These are phyloP conservation scores for Trichosporon coremiiforme DNA, from an alignment of 1,284 basidiomycete genomes.

Conservation along the genomic window DNA sequence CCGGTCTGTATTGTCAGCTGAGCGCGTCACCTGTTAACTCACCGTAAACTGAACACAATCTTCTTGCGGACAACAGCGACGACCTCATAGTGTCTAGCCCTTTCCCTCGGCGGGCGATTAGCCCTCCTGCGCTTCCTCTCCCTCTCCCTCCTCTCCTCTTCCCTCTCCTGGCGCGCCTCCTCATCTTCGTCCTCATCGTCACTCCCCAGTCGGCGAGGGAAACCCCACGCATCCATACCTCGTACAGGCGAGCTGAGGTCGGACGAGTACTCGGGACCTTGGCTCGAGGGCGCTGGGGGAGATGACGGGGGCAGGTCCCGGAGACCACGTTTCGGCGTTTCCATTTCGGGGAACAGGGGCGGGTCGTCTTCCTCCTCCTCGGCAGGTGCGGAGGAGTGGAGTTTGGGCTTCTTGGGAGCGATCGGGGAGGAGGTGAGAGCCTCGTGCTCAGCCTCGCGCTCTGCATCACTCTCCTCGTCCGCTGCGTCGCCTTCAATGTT, in stretches of 20 bases:
- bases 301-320: slow-evolving; percentile 25
- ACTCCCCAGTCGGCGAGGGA: slow-evolving; percentile 10
- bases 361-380: slow-evolving; percentile 40
- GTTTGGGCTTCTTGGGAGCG: slow-evolving; percentile 24
- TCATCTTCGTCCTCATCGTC: slow-evolving; percentile 35
- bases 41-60: slow-evolving; percentile 55
- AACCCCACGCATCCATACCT: slow-evolving; percentile 24
- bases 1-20: slow-evolving; percentile 3
- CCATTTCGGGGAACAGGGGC: slow-evolving; percentile 37
- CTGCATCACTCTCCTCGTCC: slow-evolving; percentile 33
- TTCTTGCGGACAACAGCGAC: slow-evolving; percentile 54
- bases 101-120: slow-evolving; percentile 28
- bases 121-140: slow-evolving; percentile 25
- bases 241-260: slow-evolving; percentile 43
- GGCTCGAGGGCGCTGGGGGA: slow-evolving; percentile 24
- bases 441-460: slow-evolving; percentile 29
- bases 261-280: slow-evolving; percentile 49
- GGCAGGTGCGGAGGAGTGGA: neutral
- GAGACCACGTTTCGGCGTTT: slow-evolving; percentile 21
- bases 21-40: neutral
- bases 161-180: slow-evolving; percentile 31
- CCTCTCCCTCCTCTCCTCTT: slow-evolving; percentile 22
- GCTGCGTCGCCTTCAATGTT: slow-evolving; percentile 31
- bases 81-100: slow-evolving; percentile 53
- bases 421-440: slow-evolving; percentile 24